Evolutionary conservation across 1,284 basidiomycete genomes (phyloP).

Genomic region (Tilletia setariae): DNA sequence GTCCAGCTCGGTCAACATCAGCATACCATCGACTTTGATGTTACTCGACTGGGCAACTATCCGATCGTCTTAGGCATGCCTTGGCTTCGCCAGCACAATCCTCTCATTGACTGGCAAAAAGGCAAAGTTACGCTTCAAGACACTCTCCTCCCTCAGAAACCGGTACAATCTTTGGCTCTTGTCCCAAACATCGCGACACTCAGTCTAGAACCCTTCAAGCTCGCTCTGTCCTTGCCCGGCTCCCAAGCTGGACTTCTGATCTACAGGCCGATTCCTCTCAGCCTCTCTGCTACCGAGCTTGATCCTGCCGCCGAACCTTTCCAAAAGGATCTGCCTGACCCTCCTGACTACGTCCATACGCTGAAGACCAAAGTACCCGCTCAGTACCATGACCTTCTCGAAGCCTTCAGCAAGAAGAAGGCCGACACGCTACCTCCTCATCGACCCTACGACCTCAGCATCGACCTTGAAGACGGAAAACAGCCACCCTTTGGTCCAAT

Average conservation of each 20-base stretch:
- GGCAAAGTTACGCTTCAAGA: neutral
- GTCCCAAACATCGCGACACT: too few species aligned
- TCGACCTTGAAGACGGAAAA: neutral
- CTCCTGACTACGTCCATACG: neutral
- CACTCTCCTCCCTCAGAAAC: neutral
- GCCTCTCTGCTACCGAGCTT: too few species aligned
- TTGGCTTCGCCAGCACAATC: neutral
- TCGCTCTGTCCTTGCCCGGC: too few species aligned
- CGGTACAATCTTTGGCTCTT: neutral
- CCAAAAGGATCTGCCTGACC: too few species aligned
- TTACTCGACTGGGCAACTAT: neutral
- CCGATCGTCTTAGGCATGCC: neutral
- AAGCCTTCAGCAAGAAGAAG: neutral
- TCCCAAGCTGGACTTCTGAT: too few species aligned
- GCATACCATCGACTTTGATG: neutral
- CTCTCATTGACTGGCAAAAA: neutral
- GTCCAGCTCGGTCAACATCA: neutral
- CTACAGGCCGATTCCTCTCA: too few species aligned
- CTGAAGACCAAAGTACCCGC: neutral
- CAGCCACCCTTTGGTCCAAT: neutral
- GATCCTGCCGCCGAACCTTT: too few species aligned
- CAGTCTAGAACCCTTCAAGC: too few species aligned
- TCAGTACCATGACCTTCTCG: constrained; percentile 1
- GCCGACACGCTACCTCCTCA: neutral
- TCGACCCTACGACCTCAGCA: neutral